phyloP scores from a whole-genome alignment of 192 early-diverging fungal species.

The Phycomyces nitens region DNA sequence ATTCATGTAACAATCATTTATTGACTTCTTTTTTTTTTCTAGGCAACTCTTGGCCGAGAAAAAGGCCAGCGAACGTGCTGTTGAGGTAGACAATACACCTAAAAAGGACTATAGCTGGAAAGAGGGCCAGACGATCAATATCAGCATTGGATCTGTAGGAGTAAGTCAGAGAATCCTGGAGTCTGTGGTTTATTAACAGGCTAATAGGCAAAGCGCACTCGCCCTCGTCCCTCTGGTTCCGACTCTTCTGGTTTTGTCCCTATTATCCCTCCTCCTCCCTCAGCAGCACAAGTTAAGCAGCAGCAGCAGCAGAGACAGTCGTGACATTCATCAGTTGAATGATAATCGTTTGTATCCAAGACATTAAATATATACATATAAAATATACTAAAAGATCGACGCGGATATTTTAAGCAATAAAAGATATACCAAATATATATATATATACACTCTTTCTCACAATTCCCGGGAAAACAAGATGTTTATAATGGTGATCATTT shows the following conservation, averaged over 20 bases:
- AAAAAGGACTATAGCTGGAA: conserved; percentile 76
- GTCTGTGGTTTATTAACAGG: neutral
- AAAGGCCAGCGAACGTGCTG: conserved; percentile 31
- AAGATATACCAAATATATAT: too few relatives aligned
- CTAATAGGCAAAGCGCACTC: conserved; percentile 16
- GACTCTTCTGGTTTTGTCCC: conserved; percentile 22
- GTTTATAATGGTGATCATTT: too few relatives aligned
- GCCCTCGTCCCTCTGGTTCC: neutral
- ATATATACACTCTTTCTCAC: too few relatives aligned
- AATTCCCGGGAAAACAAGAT: too few relatives aligned
- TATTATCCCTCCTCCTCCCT: conserved; percentile 37
- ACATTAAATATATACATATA: neutral
- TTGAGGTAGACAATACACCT: conserved; percentile 39
- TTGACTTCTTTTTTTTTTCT: too few relatives aligned
- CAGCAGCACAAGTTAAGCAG: conserved; percentile 37
- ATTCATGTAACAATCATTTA: neutral
- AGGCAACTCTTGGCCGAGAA: conserved; percentile 53
- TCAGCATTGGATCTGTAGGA: conserved; percentile 64
- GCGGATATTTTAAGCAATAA: too few relatives aligned
- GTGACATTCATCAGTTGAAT: conserved; percentile 6
- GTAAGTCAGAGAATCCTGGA: conserved; percentile 19
- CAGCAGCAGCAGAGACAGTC: conserved; percentile 28
- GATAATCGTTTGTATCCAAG: too few relatives aligned
- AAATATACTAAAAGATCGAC: conserved; percentile 3
- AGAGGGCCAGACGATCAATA: conserved; percentile 75